Percentiles rank a stretch among this genome's conserved stretches.
Conservation (phyloP, 2,329 filamentous ascomycete genomes). For the Beauveria scarabaeidicola region DNA sequence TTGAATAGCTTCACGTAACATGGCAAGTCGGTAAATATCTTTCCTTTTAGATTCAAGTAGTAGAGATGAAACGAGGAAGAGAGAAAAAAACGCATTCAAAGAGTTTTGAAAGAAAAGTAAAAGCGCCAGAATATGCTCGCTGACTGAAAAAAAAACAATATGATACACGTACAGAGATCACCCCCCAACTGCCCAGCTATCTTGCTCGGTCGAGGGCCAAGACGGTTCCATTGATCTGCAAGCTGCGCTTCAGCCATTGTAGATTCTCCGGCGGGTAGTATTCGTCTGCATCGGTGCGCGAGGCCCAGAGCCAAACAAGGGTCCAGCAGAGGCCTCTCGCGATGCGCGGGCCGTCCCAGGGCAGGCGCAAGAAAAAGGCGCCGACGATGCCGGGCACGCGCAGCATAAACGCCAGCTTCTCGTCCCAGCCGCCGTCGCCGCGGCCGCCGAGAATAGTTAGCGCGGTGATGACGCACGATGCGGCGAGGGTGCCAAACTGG, state of each 20-base stretch:
- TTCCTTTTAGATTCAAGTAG: too few species aligned
- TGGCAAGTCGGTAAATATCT: too few species aligned
- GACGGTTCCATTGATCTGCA: conserved; percentile 1
- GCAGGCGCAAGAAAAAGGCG: background rate
- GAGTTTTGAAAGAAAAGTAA: background rate
- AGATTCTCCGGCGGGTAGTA: background rate
- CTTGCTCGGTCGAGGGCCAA: background rate
- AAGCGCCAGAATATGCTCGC: background rate
- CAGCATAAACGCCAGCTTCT: background rate
- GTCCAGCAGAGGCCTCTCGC: background rate
- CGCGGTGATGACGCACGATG: background rate
- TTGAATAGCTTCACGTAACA: background rate
- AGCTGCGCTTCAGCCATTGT: background rate
- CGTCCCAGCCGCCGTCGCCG: conserved; percentile 1
- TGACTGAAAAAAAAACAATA: background rate
- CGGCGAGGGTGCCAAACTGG: background rate
- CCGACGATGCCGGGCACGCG: background rate
- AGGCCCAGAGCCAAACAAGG: background rate
- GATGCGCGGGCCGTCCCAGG: conserved; percentile 1
- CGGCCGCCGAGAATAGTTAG: background rate
- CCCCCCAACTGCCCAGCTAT: background rate
- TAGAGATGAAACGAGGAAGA: too few species aligned
- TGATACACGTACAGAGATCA: background rate
- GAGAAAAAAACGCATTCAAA: background rate
- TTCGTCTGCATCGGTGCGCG: background rate